These are phyloP conservation scores for Hypoxylon sp. DNA, from an alignment of 2,329 filamentous ascomycete species.

Conservation along the genomic window DNA sequence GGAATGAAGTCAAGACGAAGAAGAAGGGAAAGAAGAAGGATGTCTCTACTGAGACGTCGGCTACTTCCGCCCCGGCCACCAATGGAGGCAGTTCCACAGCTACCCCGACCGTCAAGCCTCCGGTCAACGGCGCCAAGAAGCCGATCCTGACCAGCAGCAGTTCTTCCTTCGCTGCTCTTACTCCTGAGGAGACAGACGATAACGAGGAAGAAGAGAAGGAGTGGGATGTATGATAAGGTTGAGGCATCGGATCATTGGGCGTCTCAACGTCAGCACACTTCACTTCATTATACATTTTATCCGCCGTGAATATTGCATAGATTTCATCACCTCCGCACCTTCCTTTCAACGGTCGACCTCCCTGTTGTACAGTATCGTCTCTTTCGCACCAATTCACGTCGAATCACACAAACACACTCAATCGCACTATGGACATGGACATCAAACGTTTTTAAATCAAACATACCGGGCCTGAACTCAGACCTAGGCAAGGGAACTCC, in stretches of 20 bases:
- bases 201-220: slow-evolving; percentile 54
- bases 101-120: slow-evolving; percentile 44
- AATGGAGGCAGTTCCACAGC: slow-evolving; percentile 40
- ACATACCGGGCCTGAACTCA: slow-evolving; percentile 45
- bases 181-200: slow-evolving; percentile 53
- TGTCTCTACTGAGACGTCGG: slow-evolving; percentile 56
- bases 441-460: slow-evolving; percentile 36
- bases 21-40: slow-evolving; percentile 61
- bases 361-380: slow-evolving; percentile 49
- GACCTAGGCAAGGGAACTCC: slow-evolving; percentile 45
- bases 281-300: slow-evolving; percentile 43
- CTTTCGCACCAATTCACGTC: slow-evolving; percentile 26
- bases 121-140: slow-evolving; percentile 52
- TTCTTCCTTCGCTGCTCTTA: slow-evolving; percentile 56
- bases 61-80: slow-evolving; percentile 43
- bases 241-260: slow-evolving; percentile 10
- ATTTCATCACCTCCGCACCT: slow-evolving; percentile 19
- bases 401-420: slow-evolving; percentile 7
- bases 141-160: slow-evolving; percentile 52
- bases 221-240: slow-evolving; percentile 55
- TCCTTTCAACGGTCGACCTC: slow-evolving; percentile 41
- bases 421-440: slow-evolving; percentile 36
- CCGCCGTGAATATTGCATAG: slow-evolving; percentile 43
- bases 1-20: slow-evolving; percentile 71
- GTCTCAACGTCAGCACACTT: slow-evolving; percentile 16